These are phyloP conservation scores for Sporisorium reilianum DNA, from an alignment of 1,284 basidiomycete species.

Conservation along the genomic window DNA sequence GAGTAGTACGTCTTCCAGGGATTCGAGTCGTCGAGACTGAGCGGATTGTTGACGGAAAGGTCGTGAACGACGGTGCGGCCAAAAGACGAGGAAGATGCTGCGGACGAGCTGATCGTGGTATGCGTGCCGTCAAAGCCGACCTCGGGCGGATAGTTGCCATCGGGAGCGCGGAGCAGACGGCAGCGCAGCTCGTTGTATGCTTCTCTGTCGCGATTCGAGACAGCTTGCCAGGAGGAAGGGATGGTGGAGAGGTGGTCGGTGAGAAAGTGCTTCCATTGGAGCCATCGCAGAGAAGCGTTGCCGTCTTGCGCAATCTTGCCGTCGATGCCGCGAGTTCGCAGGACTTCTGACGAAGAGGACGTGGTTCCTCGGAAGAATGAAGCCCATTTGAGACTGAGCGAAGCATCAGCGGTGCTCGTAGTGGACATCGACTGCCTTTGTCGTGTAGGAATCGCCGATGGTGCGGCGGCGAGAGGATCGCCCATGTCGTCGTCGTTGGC, in stretches of 20 bases:
- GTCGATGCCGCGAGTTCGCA: slow-evolving; percentile 20
- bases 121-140: slow-evolving; percentile 41
- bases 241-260: slow-evolving; percentile 43
- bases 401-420: slow-evolving; percentile 2
- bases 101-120: slow-evolving; percentile 11
- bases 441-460: slow-evolving; percentile 14
- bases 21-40: slow-evolving; percentile 62
- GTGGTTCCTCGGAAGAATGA: slow-evolving; percentile 17
- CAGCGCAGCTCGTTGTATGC: slow-evolving; percentile 43
- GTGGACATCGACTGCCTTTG: neutral
- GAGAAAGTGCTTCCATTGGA: slow-evolving; percentile 51
- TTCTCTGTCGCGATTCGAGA: slow-evolving; percentile 36
- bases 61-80: slow-evolving; percentile 21
- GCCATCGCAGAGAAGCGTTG: slow-evolving; percentile 42
- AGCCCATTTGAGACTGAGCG: slow-evolving; percentile 20
- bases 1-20: slow-evolving; percentile 59
- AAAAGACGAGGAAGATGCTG: neutral
- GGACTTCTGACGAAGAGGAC: slow-evolving; percentile 19
- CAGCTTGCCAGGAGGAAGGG: slow-evolving; percentile 47
- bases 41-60: slow-evolving; percentile 61
- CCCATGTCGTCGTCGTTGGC: slow-evolving; percentile 24
- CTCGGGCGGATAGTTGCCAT: slow-evolving; percentile 53
- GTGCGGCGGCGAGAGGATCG: slow-evolving; percentile 34
- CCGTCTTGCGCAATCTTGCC: slow-evolving; percentile 23
- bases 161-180: slow-evolving; percentile 46